phyloP scores from a whole-genome alignment of 2,329 filamentous ascomycete genomes.

The Ascochyta koolunga region DNA sequence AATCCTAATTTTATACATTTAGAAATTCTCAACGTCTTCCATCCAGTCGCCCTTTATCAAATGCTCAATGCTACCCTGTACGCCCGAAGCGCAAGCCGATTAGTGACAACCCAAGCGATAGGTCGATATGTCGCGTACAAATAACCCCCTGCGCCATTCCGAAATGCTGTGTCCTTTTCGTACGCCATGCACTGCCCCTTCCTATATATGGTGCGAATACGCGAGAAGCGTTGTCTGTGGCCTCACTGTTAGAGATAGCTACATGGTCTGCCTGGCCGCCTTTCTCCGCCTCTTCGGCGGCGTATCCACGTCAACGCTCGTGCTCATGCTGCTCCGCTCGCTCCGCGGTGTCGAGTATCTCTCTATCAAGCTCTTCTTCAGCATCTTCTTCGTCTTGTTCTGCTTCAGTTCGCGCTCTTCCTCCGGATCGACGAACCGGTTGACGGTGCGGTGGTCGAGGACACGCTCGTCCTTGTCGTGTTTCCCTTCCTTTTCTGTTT shows the following conservation, averaged over 20 bases:
- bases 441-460: conserved; percentile 83
- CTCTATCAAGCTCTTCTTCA: conserved; percentile 30
- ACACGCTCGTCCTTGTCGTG: conserved; percentile 72
- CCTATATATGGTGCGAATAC: not conserved
- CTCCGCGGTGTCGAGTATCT: conserved; percentile 39
- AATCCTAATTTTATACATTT: not conserved
- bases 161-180: conserved; percentile 3
- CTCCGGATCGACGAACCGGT: conserved; percentile 80
- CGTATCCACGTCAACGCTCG: conserved; percentile 32
- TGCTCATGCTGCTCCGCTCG: conserved; percentile 32
- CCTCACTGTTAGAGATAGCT: not conserved
- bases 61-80: not conserved
- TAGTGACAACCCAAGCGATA: not conserved
- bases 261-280: conserved; percentile 41
- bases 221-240: not conserved
- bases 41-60: not conserved
- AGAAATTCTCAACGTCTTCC: not conserved
- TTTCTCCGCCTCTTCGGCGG: conserved; percentile 30
- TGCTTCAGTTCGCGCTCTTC: conserved; percentile 56
- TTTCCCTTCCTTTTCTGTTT: conserved; percentile 81
- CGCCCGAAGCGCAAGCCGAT: conserved; percentile 1
- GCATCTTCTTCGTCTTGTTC: conserved; percentile 32
- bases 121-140: not conserved
- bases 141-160: conserved; percentile 8
- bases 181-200: conserved; percentile 1